Evolutionary conservation across 768 basidiomycete genomes (phyloP), one percentile per base, ranked within the genome.

Genomic region (Galerina marginata): DNA sequence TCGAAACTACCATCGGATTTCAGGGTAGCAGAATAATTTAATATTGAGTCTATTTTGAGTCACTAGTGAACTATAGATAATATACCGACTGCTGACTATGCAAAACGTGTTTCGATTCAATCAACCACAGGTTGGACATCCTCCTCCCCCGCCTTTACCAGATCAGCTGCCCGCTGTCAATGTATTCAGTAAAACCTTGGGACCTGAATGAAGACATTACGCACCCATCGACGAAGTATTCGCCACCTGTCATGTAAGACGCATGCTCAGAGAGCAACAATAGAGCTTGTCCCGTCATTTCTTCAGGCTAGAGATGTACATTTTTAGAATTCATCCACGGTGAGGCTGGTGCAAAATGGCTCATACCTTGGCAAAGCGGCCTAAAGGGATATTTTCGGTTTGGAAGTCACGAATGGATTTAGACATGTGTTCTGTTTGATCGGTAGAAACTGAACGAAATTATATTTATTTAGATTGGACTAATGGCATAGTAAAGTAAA

Each of bases 221-320:
- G 15, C 56, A 86, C 84, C 85, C 85, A 55, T 86, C 85, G 9
- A 86, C 70, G 54, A 84, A 78, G 58, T 84, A 82, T 60, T 86
- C 86, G 0, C 78, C 78, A 7, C 85, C 85, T 4, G 85, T 86
- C 84, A 84, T 84, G 64, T 86, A 87, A 46, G 77, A 78, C 0
- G 81, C 81, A 42, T 81, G 70, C 0, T 80, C 73, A 4, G 83
- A 84, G 12, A 88, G 79, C 2, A 88, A 74, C 1, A 87, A 72
- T 39, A 89, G 60, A 0, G 81, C 79, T 64, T 85, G 86, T 2
- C 80, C 83, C 0, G 81, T 74, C 65, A 89, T 85, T 64, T 89
- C 88, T 6, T 81, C 66, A 4, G 86, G 84, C 84, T 86, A 44
- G 5, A n/a, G 16, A 48, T 20, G 11, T 39, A 33, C 10, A 9